These are phyloP conservation scores for Diaporthe citrichinensis DNA, from an alignment of 2,329 filamentous ascomycete genomes.

Conservation along the genomic window DNA sequence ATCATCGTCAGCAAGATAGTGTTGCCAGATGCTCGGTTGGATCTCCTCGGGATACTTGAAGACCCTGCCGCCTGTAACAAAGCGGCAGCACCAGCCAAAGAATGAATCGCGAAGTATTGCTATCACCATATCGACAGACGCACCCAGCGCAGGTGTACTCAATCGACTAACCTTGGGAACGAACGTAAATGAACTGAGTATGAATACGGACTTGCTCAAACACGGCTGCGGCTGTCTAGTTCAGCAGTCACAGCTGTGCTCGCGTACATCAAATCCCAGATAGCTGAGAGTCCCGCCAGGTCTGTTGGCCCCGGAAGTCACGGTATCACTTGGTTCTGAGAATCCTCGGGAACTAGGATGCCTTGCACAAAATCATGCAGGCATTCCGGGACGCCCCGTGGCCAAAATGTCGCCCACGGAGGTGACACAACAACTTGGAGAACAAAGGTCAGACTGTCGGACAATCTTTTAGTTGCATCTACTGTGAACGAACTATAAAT, in stretches of 20 bases:
- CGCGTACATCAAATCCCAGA: not conserved
- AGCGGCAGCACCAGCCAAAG: conserved; percentile 56
- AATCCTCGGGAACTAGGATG: not conserved
- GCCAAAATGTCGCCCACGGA: no score
- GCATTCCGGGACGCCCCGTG: no score
- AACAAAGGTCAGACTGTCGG: not conserved
- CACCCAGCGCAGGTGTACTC: not conserved
- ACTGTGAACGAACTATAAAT: accelerated
- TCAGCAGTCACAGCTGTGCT: not conserved
- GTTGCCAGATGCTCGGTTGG: conserved; percentile 62
- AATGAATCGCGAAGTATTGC: conserved; percentile 58
- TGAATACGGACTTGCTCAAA: not conserved
- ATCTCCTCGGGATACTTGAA: conserved; percentile 62
- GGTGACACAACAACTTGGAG: not conserved
- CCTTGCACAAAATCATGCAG: not conserved
- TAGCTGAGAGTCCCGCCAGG: not conserved
- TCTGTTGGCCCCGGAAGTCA: no score
- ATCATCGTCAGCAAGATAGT: conserved; percentile 61
- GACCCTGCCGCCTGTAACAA: conserved; percentile 53
- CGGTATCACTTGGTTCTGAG: not conserved
- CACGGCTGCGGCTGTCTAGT: no score
- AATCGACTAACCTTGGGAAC: no score
- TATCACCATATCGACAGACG: conserved; percentile 17
- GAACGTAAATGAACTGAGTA: not conserved
- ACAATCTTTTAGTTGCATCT: not conserved